Conservation (phyloP, 352 stramenopile genomes). For the Phytophthora melonis region DNA sequence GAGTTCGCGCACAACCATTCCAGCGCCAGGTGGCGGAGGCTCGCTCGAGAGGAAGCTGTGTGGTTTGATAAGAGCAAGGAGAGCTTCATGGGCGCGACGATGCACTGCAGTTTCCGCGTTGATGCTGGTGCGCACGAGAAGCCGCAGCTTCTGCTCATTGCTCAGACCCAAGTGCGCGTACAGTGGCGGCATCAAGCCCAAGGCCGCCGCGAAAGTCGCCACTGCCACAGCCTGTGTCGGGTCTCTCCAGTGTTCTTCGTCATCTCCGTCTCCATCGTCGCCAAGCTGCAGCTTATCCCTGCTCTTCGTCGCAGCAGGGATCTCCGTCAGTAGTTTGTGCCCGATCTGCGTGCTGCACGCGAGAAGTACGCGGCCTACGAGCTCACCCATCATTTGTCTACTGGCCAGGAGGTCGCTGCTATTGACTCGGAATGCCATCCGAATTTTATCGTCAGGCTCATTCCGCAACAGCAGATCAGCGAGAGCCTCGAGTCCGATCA, state of each 20-base stretch:
- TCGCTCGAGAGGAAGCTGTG: constrained; percentile 16
- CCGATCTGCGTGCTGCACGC: constrained; percentile 76
- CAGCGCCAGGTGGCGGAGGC: constrained; percentile 30
- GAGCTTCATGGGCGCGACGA: constrained; percentile 41
- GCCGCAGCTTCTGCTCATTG: constrained; percentile 70
- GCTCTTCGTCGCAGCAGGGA: constrained; percentile 11
- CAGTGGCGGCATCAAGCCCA: constrained; percentile 54
- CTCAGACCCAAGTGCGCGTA: constrained; percentile 59
- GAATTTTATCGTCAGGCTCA: not conserved
- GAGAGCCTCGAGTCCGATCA: constrained; percentile 68
- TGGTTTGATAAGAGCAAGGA: constrained; percentile 45
- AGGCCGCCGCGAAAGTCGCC: constrained; percentile 57
- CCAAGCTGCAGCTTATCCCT: constrained; percentile 6
- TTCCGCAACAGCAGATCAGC: constrained; percentile 32
- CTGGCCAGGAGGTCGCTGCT: constrained; percentile 40
- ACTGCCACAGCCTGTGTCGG: constrained; percentile 59
- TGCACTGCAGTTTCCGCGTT: constrained; percentile 56
- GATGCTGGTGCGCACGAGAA: constrained; percentile 62
- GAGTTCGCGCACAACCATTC: constrained; percentile 55
- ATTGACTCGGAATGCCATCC: constrained; percentile 41
- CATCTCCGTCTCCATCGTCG: constrained; percentile 2
- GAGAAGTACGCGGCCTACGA: constrained; percentile 72
- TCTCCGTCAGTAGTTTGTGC: constrained; percentile 54
- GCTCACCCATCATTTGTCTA: constrained; percentile 55
- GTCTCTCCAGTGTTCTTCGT: constrained; percentile 48